Base-by-base conservation (phyloP, 768 basidiomycete genomes). In the Psilocybe sp. region DNA sequence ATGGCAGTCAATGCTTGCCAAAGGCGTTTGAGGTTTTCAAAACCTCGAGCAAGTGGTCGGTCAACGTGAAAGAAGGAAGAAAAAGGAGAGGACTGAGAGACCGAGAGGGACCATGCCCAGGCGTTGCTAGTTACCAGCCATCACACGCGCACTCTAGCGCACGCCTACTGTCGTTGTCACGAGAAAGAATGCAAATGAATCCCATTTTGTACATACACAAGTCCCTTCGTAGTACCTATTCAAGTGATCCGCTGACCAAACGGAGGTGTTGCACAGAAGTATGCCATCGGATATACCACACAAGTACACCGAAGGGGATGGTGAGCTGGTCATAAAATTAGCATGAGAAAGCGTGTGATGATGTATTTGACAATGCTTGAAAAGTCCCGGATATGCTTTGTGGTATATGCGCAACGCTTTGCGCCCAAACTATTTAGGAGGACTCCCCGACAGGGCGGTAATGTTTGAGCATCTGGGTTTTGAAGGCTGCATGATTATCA, bases 381-480 rank as follows among this genome's bases (percentile, higher is more conserved):
- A 28, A 28, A 28, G 23, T 28, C 23, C 23, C 37, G 45, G 44
- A 46, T 28, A 46, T 52, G 50, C 48, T 54, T 46, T 54, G 19
- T 28, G 41, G 16, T 43, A 20, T 16, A 44, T 15, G 49, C 37
- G 18, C 46, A 43, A 49, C 51, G 50, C 43, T 36, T 36, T 53
- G 38, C 40, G 41, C 38, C 39, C 45, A 48, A 49, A 51, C 46
- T 31, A 39, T 20, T 47, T 44, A 56, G 18, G 58, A 41, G 40
- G 67, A 61, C 42, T 70, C 69, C 55, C 69, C 73, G 53, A 75
- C 60, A 9, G 81, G 78, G 37, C 83, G 84, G 66, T 89, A 90
- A 63, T 85, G 74, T 62, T 81, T 85, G 78, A 85, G 75, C 35
- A 91, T 69, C 59, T 89, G 85, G 1, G 60, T 64, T 61, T 86